Evolutionary conservation across 495 filamentous ascomycete genomes (phyloP), one percentile per base, ranked within the genome.

Genomic region (Hapsidospora chrysogenum): DNA sequence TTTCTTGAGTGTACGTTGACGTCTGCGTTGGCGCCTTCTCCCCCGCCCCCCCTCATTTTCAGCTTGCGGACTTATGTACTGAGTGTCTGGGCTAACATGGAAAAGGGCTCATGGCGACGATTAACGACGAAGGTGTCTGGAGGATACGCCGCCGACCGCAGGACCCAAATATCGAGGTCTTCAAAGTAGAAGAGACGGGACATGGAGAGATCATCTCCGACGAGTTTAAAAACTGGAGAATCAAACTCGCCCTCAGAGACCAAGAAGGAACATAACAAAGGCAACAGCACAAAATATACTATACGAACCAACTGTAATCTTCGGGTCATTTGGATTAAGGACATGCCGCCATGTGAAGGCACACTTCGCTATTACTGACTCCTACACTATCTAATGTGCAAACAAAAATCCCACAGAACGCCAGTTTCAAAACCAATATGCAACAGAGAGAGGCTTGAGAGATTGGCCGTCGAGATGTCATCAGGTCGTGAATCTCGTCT

Each of bases 1-100:
- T 84, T 95, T 43, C 53, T 97, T 14, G 73, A 78, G 9, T 89
- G 80, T 83, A 48, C 47, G 66, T 39, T n/a, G n/a, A n/a, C n/a
- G n/a, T n/a, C n/a, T n/a, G n/a, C n/a, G n/a, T n/a, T n/a, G n/a
- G n/a, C n/a, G n/a, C n/a, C n/a, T n/a, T n/a, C n/a, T n/a, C n/a
- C n/a, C n/a, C n/a, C n/a, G n/a, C n/a, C 29, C 14, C 36, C 11
- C 30, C 9, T 9, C 16, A 4, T 17, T 21, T 20, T 15, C 7
- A 26, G 4, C 16, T 1, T 17, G 3, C 38, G 17, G 15, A 10
- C 9, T 16, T 9, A n/a, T 1, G 11, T 4, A 25, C 20, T 8
- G 21, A n/a, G 22, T 1, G 32, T 9, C n/a, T 42, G 2, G 22
- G 7, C 1, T 31, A 8, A 1, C 9, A 15, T 3, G 2, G 4